Evolutionary conservation across 2,329 filamentous ascomycete species (phyloP).

Genomic region (Phyllosticta paracitricarpa): DNA sequence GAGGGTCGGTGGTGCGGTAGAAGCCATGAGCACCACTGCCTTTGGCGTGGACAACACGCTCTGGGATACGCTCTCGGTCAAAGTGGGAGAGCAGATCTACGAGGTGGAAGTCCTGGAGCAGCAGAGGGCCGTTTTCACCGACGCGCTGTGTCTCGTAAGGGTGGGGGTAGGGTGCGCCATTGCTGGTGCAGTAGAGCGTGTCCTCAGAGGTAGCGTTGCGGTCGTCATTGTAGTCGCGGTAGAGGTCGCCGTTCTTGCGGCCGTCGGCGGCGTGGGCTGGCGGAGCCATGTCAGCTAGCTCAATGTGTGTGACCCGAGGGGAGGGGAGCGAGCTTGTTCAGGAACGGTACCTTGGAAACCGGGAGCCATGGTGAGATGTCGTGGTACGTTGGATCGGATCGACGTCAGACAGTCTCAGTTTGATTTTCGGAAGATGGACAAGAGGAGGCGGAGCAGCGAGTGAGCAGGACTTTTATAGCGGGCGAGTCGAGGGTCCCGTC

Average conservation of each 20-base stretch:
- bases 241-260: conserved; percentile 26
- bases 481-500: not conserved
- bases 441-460: not conserved
- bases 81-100: conserved; percentile 42
- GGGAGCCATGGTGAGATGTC: conserved; percentile 4
- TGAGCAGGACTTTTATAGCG: not conserved
- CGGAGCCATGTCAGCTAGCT: not conserved
- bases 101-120: conserved; percentile 44
- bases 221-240: conserved; percentile 36
- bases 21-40: conserved; percentile 40
- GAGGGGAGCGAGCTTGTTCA: not conserved
- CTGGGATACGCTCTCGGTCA: conserved; percentile 41
- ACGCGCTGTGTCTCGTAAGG: conserved; percentile 48
- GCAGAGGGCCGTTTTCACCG: conserved; percentile 48
- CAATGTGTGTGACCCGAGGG: not conserved
- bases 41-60: conserved; percentile 43
- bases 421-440: not conserved
- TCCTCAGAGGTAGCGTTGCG: conserved; percentile 34
- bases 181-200: conserved; percentile 46
- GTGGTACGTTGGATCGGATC: not conserved
- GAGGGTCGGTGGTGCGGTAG: conserved; percentile 36
- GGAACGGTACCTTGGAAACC: not conserved
- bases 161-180: conserved; percentile 47
- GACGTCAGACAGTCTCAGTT: not conserved
- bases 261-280: conserved; percentile 17